phyloP scores from a whole-genome alignment of 352 stramenopile genomes.

The Phytophthora fragariae region DNA sequence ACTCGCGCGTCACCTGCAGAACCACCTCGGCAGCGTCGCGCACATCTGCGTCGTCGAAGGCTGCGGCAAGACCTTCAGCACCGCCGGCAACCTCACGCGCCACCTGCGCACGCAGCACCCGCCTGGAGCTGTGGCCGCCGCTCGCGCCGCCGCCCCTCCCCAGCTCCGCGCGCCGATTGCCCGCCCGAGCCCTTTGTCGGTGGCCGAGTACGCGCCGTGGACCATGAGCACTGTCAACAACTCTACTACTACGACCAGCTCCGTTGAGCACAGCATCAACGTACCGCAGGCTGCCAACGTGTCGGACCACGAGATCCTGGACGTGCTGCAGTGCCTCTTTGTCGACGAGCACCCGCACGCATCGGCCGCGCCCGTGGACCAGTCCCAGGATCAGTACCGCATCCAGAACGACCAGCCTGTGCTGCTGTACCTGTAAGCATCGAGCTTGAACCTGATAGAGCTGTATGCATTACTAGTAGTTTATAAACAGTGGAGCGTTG shows the following conservation, averaged over 20 bases:
- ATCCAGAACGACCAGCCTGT: constrained; percentile 43
- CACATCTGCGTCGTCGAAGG: constrained; percentile 65
- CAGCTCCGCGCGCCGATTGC: constrained; percentile 25
- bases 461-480: constrained; percentile 39
- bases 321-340: constrained; percentile 56
- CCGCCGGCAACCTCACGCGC: constrained; percentile 69
- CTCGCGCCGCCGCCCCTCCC: constrained; percentile 28
- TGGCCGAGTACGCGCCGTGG: constrained; percentile 44
- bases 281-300: constrained; percentile 38
- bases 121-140: constrained; percentile 42
- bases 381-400: constrained; percentile 39
- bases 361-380: constrained; percentile 13
- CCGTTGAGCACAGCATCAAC: constrained; percentile 21
- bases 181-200: constrained; percentile 26
- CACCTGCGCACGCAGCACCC: constrained; percentile 75
- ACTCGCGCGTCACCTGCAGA: constrained; percentile 57
- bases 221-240: constrained; percentile 13
- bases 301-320: constrained; percentile 54
- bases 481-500: constrained; percentile 48
- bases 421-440: constrained; percentile 44
- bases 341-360: constrained; percentile 37
- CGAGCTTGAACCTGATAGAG: constrained; percentile 34
- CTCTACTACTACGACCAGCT: not conserved
- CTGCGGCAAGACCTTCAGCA: constrained; percentile 76
- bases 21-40: constrained; percentile 60